Evolutionary conservation across 2,329 filamentous ascomycete species (phyloP), one percentile per base, ranked within the genome.

Genomic region (Podosphaera fusca): DNA sequence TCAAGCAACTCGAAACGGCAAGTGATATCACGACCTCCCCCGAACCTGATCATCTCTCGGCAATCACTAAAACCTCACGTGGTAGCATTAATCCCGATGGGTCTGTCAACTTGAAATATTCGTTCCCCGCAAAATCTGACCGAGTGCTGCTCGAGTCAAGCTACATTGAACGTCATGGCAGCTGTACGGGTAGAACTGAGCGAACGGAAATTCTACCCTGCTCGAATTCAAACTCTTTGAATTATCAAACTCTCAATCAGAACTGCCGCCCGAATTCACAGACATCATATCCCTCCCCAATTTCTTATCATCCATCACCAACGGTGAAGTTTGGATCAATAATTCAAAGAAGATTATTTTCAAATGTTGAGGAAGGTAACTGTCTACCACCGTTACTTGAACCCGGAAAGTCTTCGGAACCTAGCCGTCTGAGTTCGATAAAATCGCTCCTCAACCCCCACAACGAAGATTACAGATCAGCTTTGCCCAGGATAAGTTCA

Each of bases 361-460:
- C 82, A 0, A 72, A 75, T 0, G 71, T 75, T 0, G 78, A 82
- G 57, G 74, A 73, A 29, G 77, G 80, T 42, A 64, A 66, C n/a
- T 57, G 60, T 6, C 33, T 55, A 1, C 54, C 58, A 10, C 45
- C 60, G 38, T 63, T 64, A n/a, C 47, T 47, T 35, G 46, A 53
- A 36, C 31, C 35, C 10, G 30, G 14, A 30, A 69, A 70, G 1
- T 69, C 72, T 31, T 74, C 79, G 33, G 70, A 69, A 42, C 69
- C 78, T 47, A 76, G 84, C 66, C 79, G 84, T 12, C 70, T 87
- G 3, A 85, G 81, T 21, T 86, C 83, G 2, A 88, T 88, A 60
- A 85, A 82, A 61, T 85, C 84, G 4, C 82, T 88, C 50, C 70
- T 89, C 10, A 88, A 87, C 60, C 80, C 80, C 2, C 65, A 63